Evolutionary conservation across 306 rosid genomes (phyloP).

Genomic region (Rosa persica): DNA sequence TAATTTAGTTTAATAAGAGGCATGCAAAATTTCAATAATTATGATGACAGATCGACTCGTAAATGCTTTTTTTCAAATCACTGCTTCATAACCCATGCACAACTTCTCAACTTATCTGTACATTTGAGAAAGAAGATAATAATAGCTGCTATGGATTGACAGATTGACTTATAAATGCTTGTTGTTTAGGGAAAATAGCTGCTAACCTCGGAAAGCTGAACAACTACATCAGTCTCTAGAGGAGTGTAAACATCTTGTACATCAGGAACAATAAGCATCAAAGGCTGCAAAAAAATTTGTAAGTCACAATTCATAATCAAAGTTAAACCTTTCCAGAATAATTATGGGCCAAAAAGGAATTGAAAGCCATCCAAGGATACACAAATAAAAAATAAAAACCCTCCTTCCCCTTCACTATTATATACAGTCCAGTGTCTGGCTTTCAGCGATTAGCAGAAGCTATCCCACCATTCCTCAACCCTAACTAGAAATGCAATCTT

Average conservation of each 20-base stretch:
- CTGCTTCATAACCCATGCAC: neutral
- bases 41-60: conserved; percentile 8
- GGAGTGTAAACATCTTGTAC: conserved; percentile 99
- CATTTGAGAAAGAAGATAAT: neutral
- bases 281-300: conserved; percentile 53
- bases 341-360: neutral
- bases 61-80: conserved; percentile 12
- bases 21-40: conserved; percentile 1
- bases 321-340: neutral
- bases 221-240: conserved; percentile 83
- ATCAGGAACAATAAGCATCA: conserved; percentile 98
- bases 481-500: neutral
- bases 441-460: neutral
- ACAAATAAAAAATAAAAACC: neutral
- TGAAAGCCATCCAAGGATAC: neutral
- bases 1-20: conserved; percentile 19
- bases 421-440: neutral
- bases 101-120: neutral
- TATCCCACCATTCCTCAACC: conserved; percentile 5
- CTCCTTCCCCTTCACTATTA: neutral
- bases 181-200: conserved; percentile 3
- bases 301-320: conserved; percentile 37
- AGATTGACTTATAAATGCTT: conserved; percentile 9
- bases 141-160: conserved; percentile 22
- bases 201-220: conserved; percentile 88